Evolutionary conservation across 2,329 filamentous ascomycete genomes (phyloP).

Genomic region (Trichoderma afroharzianum): DNA sequence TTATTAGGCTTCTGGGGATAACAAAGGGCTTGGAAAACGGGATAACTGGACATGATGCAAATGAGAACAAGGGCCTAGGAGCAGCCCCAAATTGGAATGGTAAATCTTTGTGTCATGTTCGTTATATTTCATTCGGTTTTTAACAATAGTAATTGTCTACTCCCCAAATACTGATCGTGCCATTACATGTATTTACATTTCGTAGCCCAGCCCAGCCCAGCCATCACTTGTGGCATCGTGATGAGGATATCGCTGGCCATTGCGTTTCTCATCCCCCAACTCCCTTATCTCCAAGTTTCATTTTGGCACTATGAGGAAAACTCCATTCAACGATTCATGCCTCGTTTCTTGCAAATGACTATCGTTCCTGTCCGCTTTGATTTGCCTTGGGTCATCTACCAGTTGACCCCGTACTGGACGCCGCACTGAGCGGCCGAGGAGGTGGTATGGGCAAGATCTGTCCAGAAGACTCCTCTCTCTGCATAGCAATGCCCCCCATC

Average conservation of each 20-base stretch:
- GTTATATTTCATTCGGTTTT: neutral
- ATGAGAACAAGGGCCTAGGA: neutral
- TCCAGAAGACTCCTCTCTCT: slow-evolving; percentile 33
- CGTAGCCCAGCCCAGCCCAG: slow-evolving; percentile 20
- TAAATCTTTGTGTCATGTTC: neutral
- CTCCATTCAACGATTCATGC: neutral
- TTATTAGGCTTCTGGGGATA: neutral
- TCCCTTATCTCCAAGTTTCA: neutral
- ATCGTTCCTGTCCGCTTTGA: neutral
- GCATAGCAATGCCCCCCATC: slow-evolving; percentile 39
- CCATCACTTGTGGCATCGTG: slow-evolving; percentile 22
- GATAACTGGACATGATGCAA: neutral
- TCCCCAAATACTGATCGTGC: neutral
- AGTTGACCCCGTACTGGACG: slow-evolving; percentile 43
- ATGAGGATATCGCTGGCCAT: neutral
- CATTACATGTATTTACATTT: slow-evolving; percentile 1
- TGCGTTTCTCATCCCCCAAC: neutral
- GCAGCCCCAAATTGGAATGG: neutral
- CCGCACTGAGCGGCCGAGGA: slow-evolving; percentile 37
- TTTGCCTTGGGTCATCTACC: slow-evolving; percentile 29
- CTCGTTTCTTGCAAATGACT: neutral
- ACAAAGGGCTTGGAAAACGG: neutral
- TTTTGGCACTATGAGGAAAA: neutral
- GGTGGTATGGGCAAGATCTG: slow-evolving; percentile 31
- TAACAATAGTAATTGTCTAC: neutral